Conservation (phyloP, 2,329 filamentous ascomycete genomes). For the Fusarium concolor region DNA sequence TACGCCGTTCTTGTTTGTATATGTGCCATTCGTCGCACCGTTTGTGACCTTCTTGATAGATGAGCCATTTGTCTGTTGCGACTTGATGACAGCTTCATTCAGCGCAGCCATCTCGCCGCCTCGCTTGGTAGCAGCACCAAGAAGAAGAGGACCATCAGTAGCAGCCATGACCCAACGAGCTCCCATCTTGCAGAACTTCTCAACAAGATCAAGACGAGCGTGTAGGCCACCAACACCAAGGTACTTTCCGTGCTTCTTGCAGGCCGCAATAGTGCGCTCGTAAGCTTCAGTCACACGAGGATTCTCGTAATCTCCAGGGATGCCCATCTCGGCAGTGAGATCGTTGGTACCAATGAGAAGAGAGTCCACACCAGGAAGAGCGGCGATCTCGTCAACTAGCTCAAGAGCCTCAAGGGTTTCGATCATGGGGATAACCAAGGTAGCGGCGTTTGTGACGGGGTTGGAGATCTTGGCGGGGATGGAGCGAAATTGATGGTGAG, state of each 20-base stretch:
- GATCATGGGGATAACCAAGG: constrained; percentile 47
- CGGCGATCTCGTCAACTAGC: constrained; percentile 48
- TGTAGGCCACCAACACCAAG: constrained; percentile 57
- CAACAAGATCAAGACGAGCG: constrained; percentile 54
- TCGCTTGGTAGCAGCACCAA: constrained; percentile 44
- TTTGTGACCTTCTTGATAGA: background rate
- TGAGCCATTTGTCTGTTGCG: background rate
- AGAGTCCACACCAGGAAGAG: constrained; percentile 55
- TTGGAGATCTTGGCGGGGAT: constrained; percentile 38
- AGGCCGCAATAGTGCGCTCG: constrained; percentile 52
- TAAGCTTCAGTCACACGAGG: constrained; percentile 42
- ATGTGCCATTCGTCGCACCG: no score
- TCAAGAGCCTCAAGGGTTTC: constrained; percentile 46
- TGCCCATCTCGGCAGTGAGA: constrained; percentile 57
- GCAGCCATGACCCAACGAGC: constrained; percentile 48
- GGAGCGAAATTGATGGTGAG: constrained; percentile 36
- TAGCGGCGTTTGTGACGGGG: constrained; percentile 39
- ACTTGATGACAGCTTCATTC: constrained; percentile 28
- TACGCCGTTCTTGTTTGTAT: background rate
- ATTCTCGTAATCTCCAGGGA: constrained; percentile 41
- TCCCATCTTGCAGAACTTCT: constrained; percentile 51
- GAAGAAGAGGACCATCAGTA: constrained; percentile 45
- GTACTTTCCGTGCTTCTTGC: constrained; percentile 53
- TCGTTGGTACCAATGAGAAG: constrained; percentile 59
- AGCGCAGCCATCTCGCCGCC: constrained; percentile 42